Evolutionary conservation across 2,329 filamentous ascomycete genomes (phyloP).

Genomic region (Allantophomopsis cytisporea): DNA sequence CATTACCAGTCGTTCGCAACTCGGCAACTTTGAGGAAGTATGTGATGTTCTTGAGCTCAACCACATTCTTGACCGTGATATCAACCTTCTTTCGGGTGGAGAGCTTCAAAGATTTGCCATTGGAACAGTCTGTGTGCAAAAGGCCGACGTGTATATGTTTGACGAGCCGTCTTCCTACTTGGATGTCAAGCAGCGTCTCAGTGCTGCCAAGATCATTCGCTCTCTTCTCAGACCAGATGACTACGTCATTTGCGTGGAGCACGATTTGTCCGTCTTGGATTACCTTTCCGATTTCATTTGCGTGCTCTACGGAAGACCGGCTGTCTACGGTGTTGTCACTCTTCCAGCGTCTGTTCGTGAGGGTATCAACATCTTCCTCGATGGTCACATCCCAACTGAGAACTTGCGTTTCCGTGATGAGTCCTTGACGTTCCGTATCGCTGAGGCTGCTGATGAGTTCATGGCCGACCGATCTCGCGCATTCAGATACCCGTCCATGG

Average conservation of each 20-base stretch:
- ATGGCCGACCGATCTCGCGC: constrained; percentile 70
- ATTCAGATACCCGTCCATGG: constrained; percentile 81
- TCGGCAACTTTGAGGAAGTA: constrained; percentile 72
- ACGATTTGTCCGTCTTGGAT: constrained; percentile 96
- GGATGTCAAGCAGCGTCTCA: constrained; percentile 97
- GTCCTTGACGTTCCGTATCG: constrained; percentile 87
- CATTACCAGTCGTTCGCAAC: constrained; percentile 61
- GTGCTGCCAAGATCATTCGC: constrained; percentile 83
- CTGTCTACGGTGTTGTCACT: constrained; percentile 95
- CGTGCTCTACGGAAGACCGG: constrained; percentile 89
- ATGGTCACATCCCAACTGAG: constrained; percentile 95
- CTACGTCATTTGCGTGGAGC: constrained; percentile 98
- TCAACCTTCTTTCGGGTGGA: constrained; percentile 84
- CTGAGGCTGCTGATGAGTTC: constrained; percentile 81
- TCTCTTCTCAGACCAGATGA: constrained; percentile 78
- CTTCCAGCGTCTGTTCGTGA: constrained; percentile 91
- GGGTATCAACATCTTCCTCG: constrained; percentile 98
- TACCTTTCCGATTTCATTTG: constrained; percentile 99
- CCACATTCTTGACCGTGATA: constrained; percentile 85
- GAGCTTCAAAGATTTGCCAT: constrained; percentile 98
- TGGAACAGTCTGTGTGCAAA: constrained; percentile 86
- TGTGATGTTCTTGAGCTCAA: constrained; percentile 67
- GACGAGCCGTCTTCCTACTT: constrained; percentile 98
- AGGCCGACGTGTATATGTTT: constrained; percentile 99
- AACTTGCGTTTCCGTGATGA: constrained; percentile 98